Evolutionary conservation across 306 rosid species (phyloP).

Genomic region (Cucumis melo): DNA sequence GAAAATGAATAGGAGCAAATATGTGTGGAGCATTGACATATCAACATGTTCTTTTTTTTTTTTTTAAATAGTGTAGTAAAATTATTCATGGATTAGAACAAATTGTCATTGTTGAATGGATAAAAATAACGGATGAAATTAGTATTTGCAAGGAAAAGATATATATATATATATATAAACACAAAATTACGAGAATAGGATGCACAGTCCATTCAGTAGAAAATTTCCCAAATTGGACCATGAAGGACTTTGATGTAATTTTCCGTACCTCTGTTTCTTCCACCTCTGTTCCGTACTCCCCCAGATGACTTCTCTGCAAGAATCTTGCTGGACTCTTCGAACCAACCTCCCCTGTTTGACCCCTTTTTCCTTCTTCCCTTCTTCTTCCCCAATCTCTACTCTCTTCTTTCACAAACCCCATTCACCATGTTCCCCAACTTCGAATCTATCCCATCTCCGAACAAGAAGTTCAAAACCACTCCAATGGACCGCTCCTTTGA

Average conservation of each 20-base stretch:
- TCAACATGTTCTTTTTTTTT: no score
- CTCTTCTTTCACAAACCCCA: not conserved
- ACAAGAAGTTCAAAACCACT: not conserved
- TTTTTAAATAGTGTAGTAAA: no score
- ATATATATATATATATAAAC: no score
- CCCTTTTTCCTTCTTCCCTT: not conserved
- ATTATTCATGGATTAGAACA: no score
- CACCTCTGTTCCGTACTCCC: not conserved
- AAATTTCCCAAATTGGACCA: not conserved
- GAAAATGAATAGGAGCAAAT: no score
- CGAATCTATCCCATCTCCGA: constrained; percentile 6
- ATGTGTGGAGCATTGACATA: no score
- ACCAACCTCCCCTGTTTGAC: not conserved
- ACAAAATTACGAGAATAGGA: no score
- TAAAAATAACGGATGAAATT: no score
- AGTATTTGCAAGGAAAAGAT: no score
- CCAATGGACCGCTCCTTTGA: constrained; percentile 20
- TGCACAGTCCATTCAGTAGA: no score
- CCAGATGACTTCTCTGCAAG: not conserved
- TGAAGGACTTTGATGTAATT: not conserved
- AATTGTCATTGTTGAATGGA: no score
- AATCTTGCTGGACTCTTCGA: not conserved
- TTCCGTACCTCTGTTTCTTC: constrained; percentile 1
- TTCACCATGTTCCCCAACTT: not conserved
- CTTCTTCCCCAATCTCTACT: no score